Percentiles rank a stretch among this genome's conserved stretches.
Evolutionary conservation across 108 stramenopile species (phyloP).

Genomic region (Stephanodiscus minutulus): DNA sequence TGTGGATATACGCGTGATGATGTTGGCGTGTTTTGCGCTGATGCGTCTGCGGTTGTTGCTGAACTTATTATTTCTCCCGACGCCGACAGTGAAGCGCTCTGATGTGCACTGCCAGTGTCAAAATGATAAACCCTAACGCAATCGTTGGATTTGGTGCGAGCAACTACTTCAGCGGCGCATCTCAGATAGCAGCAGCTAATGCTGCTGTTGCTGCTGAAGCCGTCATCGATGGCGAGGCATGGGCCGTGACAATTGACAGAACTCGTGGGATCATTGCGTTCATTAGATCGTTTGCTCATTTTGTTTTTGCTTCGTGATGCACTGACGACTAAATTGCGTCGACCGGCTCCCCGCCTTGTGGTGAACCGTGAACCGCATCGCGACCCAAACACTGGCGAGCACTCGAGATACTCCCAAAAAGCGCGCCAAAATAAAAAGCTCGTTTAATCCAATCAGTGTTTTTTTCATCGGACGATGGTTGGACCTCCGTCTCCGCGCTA

Average conservation of each 20-base stretch:
- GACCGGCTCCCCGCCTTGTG: background rate
- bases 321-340: background rate
- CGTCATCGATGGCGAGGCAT: background rate
- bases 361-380: no score
- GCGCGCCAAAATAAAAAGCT: no score
- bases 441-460: no score
- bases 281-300: background rate
- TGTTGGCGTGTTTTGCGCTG: background rate
- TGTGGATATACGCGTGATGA: background rate
- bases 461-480: no score
- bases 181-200: conserved; percentile 11
- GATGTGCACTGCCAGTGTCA: background rate
- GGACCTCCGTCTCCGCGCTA: no score
- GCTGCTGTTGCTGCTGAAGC: background rate
- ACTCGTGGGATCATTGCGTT: background rate
- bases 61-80: background rate
- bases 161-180: conserved; percentile 24
- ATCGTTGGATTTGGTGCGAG: conserved; percentile 19
- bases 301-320: background rate
- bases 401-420: no score
- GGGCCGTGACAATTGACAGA: background rate
- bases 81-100: background rate
- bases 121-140: conserved; percentile 12
- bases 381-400: no score
- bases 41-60: background rate